These are phyloP conservation scores for Colletotrichum phormii DNA, from an alignment of 2,329 filamentous ascomycete genomes.

Conservation along the genomic window DNA sequence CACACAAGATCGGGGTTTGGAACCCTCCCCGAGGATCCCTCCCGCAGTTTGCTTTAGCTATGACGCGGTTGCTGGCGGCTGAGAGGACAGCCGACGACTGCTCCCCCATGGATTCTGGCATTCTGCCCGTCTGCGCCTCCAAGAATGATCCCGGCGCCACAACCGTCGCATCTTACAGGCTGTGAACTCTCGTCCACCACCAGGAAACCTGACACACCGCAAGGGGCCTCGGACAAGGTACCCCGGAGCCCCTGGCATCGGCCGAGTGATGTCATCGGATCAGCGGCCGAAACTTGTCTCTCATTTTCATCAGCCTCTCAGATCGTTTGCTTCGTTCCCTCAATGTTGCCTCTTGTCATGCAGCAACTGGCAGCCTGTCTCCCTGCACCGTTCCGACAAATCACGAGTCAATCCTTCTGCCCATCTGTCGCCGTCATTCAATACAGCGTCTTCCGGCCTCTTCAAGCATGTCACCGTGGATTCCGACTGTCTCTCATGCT, in stretches of 20 bases:
- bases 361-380: not conserved
- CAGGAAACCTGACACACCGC: slow-evolving; percentile 30
- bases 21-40: not conserved
- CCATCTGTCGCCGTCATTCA: not conserved
- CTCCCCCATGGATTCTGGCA: not conserved
- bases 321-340: slow-evolving; percentile 11
- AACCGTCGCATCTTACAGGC: slow-evolving; percentile 19
- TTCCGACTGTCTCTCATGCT: slow-evolving; percentile 6
- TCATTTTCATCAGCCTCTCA: slow-evolving; percentile 20
- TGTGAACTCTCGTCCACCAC: slow-evolving; percentile 12
- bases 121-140: slow-evolving; percentile 5
- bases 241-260: slow-evolving; percentile 15
- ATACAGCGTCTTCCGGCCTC: not conserved
- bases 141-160: slow-evolving; percentile 20
- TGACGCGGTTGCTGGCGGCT: not conserved
- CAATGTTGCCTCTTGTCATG: not conserved
- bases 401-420: slow-evolving; percentile 20
- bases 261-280: slow-evolving; percentile 37
- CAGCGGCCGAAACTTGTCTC: slow-evolving; percentile 21
- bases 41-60: not conserved
- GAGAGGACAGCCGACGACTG: not conserved
- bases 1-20: not conserved
- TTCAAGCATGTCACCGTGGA: slow-evolving; percentile 6
- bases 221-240: slow-evolving; percentile 17
- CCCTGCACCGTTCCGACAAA: not conserved